Evolutionary conservation across 176 grass and related monocot genomes (phyloP).

Genomic region (Miscanthus lutarioriparius): DNA sequence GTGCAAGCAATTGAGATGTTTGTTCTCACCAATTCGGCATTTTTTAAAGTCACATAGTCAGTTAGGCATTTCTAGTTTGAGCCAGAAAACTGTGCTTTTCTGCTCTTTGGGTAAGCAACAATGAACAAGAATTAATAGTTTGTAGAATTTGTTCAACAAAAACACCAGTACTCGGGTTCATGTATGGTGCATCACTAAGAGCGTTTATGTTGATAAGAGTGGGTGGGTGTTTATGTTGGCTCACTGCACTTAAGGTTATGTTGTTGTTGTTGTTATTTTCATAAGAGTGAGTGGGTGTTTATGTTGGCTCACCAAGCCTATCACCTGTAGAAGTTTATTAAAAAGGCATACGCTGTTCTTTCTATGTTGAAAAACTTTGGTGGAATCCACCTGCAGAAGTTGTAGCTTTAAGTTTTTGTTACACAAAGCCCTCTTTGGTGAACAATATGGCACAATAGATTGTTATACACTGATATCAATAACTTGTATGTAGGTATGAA

Average conservation of each 20-base stretch:
- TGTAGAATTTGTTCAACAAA: background rate
- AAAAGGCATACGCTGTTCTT: background rate
- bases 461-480: background rate
- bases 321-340: background rate
- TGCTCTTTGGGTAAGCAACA: background rate
- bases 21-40: background rate
- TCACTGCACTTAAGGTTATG: background rate
- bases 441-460: background rate
- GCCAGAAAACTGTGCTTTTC: background rate
- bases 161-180: background rate
- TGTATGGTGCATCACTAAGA: background rate
- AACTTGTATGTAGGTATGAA: conserved; percentile 63
- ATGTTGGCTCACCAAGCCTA: background rate
- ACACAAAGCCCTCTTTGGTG: background rate
- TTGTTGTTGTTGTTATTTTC: too few relatives aligned
- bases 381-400: background rate
- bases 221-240: background rate
- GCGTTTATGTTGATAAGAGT: background rate
- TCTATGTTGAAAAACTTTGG: background rate
- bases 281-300: background rate
- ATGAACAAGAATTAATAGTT: too few relatives aligned
- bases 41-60: background rate
- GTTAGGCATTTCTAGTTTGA: background rate
- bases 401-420: background rate
- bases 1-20: background rate